Percentiles rank a stretch among this genome's conserved stretches.
Conservation (phyloP, 2,329 filamentous ascomycete genomes). For the Ophiostoma ulmi region DNA sequence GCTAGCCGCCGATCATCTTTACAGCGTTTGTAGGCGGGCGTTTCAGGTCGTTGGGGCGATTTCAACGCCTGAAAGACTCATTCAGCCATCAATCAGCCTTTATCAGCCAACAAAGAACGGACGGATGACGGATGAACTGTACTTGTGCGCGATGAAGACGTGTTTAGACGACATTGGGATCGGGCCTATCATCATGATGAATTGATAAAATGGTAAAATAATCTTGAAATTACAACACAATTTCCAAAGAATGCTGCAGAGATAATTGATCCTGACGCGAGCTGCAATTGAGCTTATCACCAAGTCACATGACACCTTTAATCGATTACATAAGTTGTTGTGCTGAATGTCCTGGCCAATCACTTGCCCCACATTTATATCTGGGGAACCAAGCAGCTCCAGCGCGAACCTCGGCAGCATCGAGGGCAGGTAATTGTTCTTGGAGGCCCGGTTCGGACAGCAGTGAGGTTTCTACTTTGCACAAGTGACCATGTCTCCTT, state of each 20-base stretch:
- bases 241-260: not conserved
- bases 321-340: not conserved
- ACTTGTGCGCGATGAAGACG: not conserved
- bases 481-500: not conserved
- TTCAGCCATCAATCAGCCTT: not conserved
- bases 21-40: not conserved
- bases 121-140: not conserved
- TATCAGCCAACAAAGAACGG: not conserved
- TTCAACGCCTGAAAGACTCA: not conserved
- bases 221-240: not conserved
- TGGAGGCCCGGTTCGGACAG: not conserved
- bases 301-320: constrained; percentile 4
- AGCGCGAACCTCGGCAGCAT: constrained; percentile 11
- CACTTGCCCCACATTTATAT: not conserved
- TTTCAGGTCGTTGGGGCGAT: not conserved
- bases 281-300: not conserved
- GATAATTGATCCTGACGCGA: not conserved
- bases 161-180: not conserved
- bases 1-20: not conserved
- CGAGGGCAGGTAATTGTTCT: not conserved
- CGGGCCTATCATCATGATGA: not conserved
- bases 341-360: not conserved
- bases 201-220: not conserved
- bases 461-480: not conserved
- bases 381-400: not conserved